Evolutionary conservation across 2,329 filamentous ascomycete species (phyloP), one percentile per base, ranked within the genome.

Genomic region (Colletotrichum siamense): DNA sequence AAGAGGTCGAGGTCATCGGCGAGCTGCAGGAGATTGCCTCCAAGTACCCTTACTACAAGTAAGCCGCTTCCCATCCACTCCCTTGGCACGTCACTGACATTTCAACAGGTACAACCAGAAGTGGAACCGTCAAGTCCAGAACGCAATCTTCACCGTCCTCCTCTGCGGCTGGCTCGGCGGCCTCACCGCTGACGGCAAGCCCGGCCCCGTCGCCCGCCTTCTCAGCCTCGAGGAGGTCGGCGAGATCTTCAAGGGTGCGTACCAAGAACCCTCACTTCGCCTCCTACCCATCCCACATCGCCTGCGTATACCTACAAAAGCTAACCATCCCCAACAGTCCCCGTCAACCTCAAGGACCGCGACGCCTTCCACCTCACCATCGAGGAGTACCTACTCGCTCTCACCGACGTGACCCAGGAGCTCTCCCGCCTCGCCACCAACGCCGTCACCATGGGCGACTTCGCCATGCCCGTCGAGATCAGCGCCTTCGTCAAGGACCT

Each of bases 31-130:
- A 89, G 71, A 91, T 95, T 71, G 95, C 96, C 3, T 96, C 95
- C 30, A 91, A 95, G 83, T 94, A 98, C 81, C 96, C 97, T 0
- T 99, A 99, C 89, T 99, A 99, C 92, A 98, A 98, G 91, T 98
- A 82, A 63, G 86, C 44, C 6, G 44, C 44, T 52, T 13, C 44
- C 44, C 70, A 9, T 57, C 32, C 18, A 66, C 34, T 22, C 5
- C 55, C 18, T 62, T 62, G n/a, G 32, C 44, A 32, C 7, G 34
- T 44, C 8, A 26, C 63, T 28, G 80, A n/a, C 73, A 62, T 77
- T 59, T 15, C 32, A 6, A 16, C 73, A 93, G 92, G 80, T 93
- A 98, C 88, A 98, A 98, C 85, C 88, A 89, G 73, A 92, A 95
- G 83, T 99, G 97, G 97, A 91, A 92, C 32, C 92, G 95, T 75